phyloP scores from a whole-genome alignment of 163 green algal genomes.

The Botryococcus braunii region DNA sequence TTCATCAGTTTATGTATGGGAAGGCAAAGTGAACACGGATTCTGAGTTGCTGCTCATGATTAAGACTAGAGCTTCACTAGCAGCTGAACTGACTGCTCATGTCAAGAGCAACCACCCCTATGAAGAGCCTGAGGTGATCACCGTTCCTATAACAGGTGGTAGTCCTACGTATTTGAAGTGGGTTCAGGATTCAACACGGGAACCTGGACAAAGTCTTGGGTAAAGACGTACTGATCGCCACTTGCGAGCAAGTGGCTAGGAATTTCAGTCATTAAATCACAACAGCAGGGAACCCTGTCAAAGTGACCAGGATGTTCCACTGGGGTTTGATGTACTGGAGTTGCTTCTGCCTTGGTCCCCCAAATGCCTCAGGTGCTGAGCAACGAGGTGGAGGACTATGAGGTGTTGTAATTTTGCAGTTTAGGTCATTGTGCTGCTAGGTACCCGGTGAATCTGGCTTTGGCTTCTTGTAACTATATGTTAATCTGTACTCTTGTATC shows the following conservation, averaged over 20 bases:
- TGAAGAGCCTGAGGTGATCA: slow-evolving; percentile 43
- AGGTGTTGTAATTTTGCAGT: too few species aligned
- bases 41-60: slow-evolving; percentile 61
- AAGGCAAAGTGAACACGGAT: slow-evolving; percentile 54
- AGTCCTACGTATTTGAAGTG: slow-evolving; percentile 43
- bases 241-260: neutral
- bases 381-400: too few species aligned
- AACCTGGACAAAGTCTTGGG: neutral
- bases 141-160: slow-evolving; percentile 32
- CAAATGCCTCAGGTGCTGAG: too few species aligned
- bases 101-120: slow-evolving; percentile 46
- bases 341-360: too few species aligned
- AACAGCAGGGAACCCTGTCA: neutral
- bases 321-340: too few species aligned
- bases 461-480: too few species aligned
- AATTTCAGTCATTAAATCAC: neutral
- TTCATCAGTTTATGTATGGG: slow-evolving; percentile 56
- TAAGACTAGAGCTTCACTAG: slow-evolving; percentile 35
- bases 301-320: too few species aligned
- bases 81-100: slow-evolving; percentile 17
- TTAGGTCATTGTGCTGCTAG: too few species aligned
- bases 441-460: too few species aligned
- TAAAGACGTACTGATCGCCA: neutral
- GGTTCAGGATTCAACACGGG: slow-evolving; percentile 26
- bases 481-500: too few species aligned